Evolutionary conservation across 768 basidiomycete genomes (phyloP), one percentile per base, ranked within the genome.

Genomic region (Lactarius sp.): DNA sequence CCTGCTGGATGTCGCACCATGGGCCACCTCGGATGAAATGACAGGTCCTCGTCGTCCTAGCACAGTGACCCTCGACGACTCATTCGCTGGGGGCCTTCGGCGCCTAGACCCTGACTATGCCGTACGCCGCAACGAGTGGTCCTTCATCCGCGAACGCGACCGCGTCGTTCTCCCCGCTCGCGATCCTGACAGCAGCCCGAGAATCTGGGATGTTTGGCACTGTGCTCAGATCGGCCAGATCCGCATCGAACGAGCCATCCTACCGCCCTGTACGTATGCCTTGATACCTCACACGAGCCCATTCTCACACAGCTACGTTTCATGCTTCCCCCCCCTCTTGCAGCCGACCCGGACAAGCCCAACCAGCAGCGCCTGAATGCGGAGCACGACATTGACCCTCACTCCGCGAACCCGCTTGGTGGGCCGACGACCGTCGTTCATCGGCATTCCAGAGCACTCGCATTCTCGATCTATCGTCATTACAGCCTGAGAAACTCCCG

Each of bases 391-490:
- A 76, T 79, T 31, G 84, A 82, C 65, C 79, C 80, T 0, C 81
- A 76, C 64, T 73, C 72, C 37, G 75, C 71, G 5, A 78, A 77
- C 41, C 74, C 72, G 6, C 75, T 73, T 37, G 79, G 79, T 39
- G 86, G 88, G 1, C 88, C 90, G 0, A 76, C 78, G 27, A 79
- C 83, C 39, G 85, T 87, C 59, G 83, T 93, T 37, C 92, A 93
- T 74, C 90, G 89, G 68, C 91, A 93, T 71, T 90, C 91, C 1
- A 84, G 87, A 59, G 87, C 87, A 4, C 75, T 82, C 36, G 91
- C 88, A 0, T 92, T 91, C 73, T 91, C 90, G 0, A 83, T 93
- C 53, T 86, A 87, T 73, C 83, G 91, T 52, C 82, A 83, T 60
- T 84, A 87, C 59, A 73, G 71, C 37, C 71, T 75, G 52, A 71